Evolutionary conservation across 2,329 filamentous ascomycete genomes (phyloP).

Genomic region (Aspergillus glaucus): DNA sequence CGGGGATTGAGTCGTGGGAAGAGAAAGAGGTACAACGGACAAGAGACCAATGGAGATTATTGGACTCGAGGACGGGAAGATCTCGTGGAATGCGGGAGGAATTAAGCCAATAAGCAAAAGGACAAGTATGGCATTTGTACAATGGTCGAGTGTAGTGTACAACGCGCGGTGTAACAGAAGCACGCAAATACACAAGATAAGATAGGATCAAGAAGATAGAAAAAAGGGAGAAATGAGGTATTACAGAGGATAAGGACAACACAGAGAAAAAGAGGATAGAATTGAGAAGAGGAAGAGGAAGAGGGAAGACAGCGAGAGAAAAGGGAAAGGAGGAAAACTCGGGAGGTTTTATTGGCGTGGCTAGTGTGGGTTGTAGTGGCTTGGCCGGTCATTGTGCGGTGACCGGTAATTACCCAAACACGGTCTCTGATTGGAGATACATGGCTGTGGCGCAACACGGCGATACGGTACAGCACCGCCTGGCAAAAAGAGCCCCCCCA

Average conservation of each 20-base stretch:
- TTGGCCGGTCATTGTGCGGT: not conserved
- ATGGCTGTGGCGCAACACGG: not conserved
- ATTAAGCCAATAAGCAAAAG: slow-evolving; percentile 8
- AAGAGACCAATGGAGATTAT: not conserved
- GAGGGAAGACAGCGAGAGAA: slow-evolving; percentile 3
- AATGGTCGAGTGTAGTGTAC: not conserved
- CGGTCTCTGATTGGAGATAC: not conserved
- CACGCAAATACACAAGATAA: not conserved
- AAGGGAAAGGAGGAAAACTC: slow-evolving; percentile 4
- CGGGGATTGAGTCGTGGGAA: not conserved
- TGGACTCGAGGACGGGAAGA: not conserved
- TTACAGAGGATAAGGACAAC: slow-evolving; percentile 2
- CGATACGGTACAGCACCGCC: not conserved
- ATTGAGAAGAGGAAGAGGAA: slow-evolving; percentile 2
- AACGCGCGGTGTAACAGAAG: not conserved
- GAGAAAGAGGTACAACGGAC: not conserved
- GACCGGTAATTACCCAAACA: not conserved
- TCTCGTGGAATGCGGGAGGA: not conserved
- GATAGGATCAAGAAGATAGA: slow-evolving; percentile 2
- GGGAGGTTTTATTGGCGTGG: not conserved
- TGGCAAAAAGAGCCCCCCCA: slow-evolving; percentile 7
- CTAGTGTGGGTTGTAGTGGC: not conserved
- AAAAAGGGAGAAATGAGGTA: not conserved
- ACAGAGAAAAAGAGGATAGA: not conserved
- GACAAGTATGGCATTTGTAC: slow-evolving; percentile 5